Evolutionary conservation across 2,329 filamentous ascomycete genomes (phyloP).

Genomic region (Lasiodiplodia theobromae): DNA sequence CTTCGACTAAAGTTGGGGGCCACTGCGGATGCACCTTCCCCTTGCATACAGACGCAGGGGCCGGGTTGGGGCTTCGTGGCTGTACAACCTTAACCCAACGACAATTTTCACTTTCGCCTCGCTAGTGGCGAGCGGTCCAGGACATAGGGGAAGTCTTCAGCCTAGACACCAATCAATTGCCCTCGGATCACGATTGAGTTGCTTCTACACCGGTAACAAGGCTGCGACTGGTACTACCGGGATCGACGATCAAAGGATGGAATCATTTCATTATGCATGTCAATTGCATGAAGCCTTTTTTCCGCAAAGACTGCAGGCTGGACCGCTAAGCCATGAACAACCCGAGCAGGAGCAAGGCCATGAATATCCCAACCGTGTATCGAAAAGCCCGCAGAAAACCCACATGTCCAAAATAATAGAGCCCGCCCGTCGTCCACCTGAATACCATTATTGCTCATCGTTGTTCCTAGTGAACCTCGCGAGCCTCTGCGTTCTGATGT

Average conservation of each 20-base stretch:
- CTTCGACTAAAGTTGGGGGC: background rate
- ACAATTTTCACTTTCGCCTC: background rate
- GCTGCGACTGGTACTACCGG: background rate
- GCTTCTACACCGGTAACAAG: background rate
- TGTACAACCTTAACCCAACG: conserved; percentile 1
- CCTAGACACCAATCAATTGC: background rate
- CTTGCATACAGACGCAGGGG: background rate
- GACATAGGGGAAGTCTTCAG: background rate
- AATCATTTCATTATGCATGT: background rate
- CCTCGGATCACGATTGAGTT: background rate
- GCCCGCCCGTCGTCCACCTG: background rate
- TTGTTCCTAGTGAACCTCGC: background rate
- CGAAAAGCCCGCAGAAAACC: background rate
- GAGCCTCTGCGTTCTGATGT: background rate
- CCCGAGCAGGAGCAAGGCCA: background rate
- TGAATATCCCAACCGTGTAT: background rate
- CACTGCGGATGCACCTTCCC: background rate
- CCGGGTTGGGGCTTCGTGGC: background rate
- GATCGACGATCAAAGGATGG: background rate
- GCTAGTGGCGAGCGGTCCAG: background rate
- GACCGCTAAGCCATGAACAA: background rate
- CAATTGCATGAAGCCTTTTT: background rate
- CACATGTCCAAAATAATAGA: background rate
- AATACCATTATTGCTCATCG: background rate
- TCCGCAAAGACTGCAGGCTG: background rate